Evolutionary conservation across 192 early-diverging fungal genomes (phyloP), one percentile per base, ranked within the genome.

Genomic region (Umbelopsis sp.): DNA sequence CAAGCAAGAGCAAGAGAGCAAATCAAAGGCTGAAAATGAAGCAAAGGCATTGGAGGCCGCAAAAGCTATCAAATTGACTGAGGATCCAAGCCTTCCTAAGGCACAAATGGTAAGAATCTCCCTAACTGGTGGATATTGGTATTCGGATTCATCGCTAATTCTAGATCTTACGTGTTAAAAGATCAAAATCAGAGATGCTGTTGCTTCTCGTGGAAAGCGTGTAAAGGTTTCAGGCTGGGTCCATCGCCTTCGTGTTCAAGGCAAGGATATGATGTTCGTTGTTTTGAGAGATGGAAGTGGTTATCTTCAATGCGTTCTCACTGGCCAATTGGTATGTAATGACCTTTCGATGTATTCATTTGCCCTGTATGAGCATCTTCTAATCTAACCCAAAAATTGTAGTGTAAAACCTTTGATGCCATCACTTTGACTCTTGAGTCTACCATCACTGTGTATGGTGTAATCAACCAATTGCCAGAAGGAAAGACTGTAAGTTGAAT

Each of bases 261-360:
- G 97, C 66, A 96, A 94, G 81, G 93, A 97, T 84, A 92, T 99
- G 92, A 92, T 91, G 84, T 99, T 99, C 82, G 65, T 96, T 14
- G 89, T 98, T 26, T 80, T 99, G 54, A 91, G 98, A 62, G 98
- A 99, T 79, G 98, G 98, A 44, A 87, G 92, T 47, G 98, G 97
- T 21, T 96, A 85, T 74, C 78, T 99, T 72, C 98, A 99, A 80
- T 96, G 95, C 80, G 86, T 98, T 34, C 80, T 99, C 70, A 95
- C 87, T 38, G 92, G 93, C 50, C 83, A 85, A 56, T 88, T 95
- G 80, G 93, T 94, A 81, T 78, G 82, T 59, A 41, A 41, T 41
- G 38, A 6, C 0, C 12, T 41, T 41, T 5, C 12, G 4, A 11
- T 11, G 10, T n/a, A 21, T 34, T 65, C 29, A 24, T 0, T 24